phyloP scores from a whole-genome alignment of 2,329 filamentous ascomycete genomes.

The Stagonosporopsis rhizophila region DNA sequence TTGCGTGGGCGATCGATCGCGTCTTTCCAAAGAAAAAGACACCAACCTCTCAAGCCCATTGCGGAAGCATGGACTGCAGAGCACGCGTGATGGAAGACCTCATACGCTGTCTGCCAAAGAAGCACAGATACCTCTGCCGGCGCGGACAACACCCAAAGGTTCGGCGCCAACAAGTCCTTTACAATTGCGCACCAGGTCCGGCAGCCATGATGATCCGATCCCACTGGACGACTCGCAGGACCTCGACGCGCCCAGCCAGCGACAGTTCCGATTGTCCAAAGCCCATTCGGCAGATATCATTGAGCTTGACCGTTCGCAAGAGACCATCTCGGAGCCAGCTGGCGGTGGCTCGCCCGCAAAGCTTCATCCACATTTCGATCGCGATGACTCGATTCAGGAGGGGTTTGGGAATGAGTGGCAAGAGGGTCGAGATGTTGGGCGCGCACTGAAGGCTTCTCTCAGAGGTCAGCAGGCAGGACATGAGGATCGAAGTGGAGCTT shows the following conservation, averaged over 20 bases:
- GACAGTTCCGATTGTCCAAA: background rate
- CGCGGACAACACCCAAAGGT: background rate
- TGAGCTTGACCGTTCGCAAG: constrained; percentile 8
- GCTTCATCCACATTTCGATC: background rate
- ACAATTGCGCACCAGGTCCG: background rate
- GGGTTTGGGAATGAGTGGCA: background rate
- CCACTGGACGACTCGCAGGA: constrained; percentile 15
- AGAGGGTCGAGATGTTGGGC: background rate
- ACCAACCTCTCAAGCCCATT: constrained; percentile 1
- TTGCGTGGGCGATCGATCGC: background rate
- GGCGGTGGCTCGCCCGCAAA: background rate
- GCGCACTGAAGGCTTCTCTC: background rate
- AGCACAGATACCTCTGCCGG: background rate
- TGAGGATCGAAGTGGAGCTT: background rate
- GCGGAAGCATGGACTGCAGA: background rate
- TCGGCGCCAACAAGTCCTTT: background rate
- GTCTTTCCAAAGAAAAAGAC: background rate
- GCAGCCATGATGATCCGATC: constrained; percentile 12
- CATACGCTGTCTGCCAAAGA: background rate
- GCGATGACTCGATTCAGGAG: constrained; percentile 1
- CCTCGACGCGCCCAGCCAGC: background rate
- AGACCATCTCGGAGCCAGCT: background rate
- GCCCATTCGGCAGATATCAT: background rate
- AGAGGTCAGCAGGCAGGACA: background rate
- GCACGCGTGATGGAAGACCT: background rate